Percentiles rank a stretch among this genome's conserved stretches.
These are phyloP conservation scores for Furcasterigmium furcatum DNA, from an alignment of 2,329 filamentous ascomycete genomes.

Conservation along the genomic window DNA sequence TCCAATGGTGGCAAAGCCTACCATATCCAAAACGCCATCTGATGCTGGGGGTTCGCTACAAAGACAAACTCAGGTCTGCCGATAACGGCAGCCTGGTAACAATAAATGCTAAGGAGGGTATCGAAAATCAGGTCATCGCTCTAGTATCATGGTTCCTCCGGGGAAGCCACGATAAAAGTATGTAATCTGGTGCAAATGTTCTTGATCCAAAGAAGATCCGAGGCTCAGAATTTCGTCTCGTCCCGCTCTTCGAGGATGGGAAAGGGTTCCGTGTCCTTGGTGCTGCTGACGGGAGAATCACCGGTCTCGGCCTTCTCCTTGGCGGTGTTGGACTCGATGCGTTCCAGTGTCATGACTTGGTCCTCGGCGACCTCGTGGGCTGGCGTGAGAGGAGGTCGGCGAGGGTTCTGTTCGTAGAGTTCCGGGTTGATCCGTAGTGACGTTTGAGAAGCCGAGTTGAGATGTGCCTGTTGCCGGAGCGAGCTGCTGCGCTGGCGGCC, in stretches of 20 bases:
- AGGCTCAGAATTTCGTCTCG: neutral
- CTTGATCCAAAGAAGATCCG: neutral
- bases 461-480: constrained; percentile 15
- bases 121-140: neutral
- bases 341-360: constrained; percentile 5
- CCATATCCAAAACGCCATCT: no score
- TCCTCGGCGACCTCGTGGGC: constrained; percentile 16
- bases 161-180: neutral
- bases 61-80: no score
- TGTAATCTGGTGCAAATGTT: no score
- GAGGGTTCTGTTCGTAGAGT: constrained; percentile 2
- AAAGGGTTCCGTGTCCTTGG: neutral
- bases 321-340: constrained; percentile 1
- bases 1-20: no score
- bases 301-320: constrained; percentile 1
- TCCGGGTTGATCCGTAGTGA: neutral
- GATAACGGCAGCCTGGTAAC: no score
- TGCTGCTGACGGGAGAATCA: constrained; percentile 5
- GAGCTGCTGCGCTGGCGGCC: constrained; percentile 26
- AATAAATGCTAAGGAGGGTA: neutral
- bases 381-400: constrained; percentile 12
- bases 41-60: no score
- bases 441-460: constrained; percentile 7
- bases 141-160: neutral
- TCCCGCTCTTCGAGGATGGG: neutral